A percentile compares a stretch with the other conserved stretches of the same genome.
These are phyloP conservation scores for Populus hybrid DNA, from an alignment of 441 rosid genomes.

Conservation along the genomic window DNA sequence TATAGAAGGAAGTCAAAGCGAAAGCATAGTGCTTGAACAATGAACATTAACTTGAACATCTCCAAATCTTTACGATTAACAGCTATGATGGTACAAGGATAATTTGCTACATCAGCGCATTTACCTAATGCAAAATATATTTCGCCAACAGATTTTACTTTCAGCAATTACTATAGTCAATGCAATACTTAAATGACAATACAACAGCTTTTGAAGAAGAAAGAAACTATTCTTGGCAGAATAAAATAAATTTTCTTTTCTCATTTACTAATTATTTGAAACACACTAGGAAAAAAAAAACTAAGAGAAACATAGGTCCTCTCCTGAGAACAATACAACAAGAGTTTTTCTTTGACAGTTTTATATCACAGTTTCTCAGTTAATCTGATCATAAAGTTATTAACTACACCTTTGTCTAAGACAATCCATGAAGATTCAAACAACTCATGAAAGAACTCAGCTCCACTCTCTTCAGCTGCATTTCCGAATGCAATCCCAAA, in stretches of 20 bases:
- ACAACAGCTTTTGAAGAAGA: background rate
- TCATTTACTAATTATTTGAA: conserved; percentile 24
- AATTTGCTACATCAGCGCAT: background rate
- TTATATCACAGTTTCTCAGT: conserved; percentile 68
- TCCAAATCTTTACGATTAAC: background rate
- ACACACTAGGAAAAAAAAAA: conserved; percentile 9
- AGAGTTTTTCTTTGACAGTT: conserved; percentile 8
- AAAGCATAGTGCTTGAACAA: background rate
- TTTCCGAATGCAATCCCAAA: conserved; percentile 85
- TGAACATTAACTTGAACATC: background rate
- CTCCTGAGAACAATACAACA: conserved; percentile 2
- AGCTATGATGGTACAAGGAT: background rate
- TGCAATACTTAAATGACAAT: background rate
- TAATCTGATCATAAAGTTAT: conserved; percentile 81
- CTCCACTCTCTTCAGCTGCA: conserved; percentile 85
- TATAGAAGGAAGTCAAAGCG: background rate
- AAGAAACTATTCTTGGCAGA: background rate
- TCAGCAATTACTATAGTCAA: background rate
- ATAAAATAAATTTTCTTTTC: conserved; percentile 14
- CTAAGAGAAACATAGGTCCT: conserved; percentile 15
- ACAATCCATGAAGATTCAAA: conserved; percentile 97
- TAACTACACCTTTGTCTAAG: conserved; percentile 66
- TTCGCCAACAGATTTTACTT: background rate
- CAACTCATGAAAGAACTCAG: conserved; percentile 84
- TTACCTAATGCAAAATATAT: background rate